Base-by-base conservation (phyloP, 306 rosid species). In the Lathyrus sativus region DNA sequence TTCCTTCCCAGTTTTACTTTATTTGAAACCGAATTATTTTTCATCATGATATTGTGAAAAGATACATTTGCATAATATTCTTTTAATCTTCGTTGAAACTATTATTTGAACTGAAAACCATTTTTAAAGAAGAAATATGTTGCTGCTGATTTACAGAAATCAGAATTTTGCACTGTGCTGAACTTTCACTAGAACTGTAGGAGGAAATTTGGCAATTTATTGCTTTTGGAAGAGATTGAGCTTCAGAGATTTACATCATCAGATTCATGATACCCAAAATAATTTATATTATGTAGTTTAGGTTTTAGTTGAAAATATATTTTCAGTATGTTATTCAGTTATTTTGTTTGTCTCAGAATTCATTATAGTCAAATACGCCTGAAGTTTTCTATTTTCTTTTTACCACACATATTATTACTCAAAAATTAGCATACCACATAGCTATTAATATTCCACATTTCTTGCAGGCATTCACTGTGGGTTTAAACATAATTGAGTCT, bases 401-500 rank as follows among this genome's bases (percentile, higher is more conserved):
- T 67, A 54, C 62, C 45, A 46, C 58, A 15, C 56, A 50, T 42
- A 29, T 50, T 70, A 65, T 10, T 17, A 51, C 57, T 37, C 24
- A 59, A 50, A 57, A 38, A 58, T 46, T 46, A 43, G 45, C 62
- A 55, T 81, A 37, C 72, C 37, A n/a, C 43, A 26, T 53, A 58
- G 15, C 31, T 31, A 74, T 63, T 67, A 58, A 62, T 31, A 33
- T 46, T 10, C 65, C 54, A 62, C 29, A 57, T 56, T 73, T 75
- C 61, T 77, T 83, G 85, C 92, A 93, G 96, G 96, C 74, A 76
- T 93, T 85, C 82, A 93, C 99, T 39, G 74, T 86, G 10, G 37
- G 78, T 78, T 76, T 93, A 85, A 93, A 93, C 88, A 62, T 93
- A 72, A 85, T 90, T 2, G 99, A 93, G 89, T 84, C 68, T 80